Evolutionary conservation across 2,329 filamentous ascomycete species (phyloP), one percentile per base, ranked within the genome.

Genomic region (Gaeumannomyces sp.): DNA sequence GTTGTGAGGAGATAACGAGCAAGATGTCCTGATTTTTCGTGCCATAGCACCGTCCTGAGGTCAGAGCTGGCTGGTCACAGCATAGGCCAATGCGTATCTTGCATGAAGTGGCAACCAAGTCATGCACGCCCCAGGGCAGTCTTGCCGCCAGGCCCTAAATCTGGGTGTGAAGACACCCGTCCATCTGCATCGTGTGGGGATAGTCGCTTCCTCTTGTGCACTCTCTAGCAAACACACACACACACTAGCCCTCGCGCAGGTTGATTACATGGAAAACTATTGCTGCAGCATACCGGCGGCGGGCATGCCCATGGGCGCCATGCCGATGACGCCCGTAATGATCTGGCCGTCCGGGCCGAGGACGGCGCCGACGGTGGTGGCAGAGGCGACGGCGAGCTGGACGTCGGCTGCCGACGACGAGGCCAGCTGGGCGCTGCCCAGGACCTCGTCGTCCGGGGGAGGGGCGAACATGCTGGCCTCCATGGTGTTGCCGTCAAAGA

Each of bases 401-500:
- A 65, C 62, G 13, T 61, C 66, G 38, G 58, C 62, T 16, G 65
- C 65, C 28, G 67, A 35, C 56, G 60, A 60, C 38, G 65, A 57
- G 31, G 71, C 68, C n/a, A 86, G 76, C 69, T 83, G 77, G 27
- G 74, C 76, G 29, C 77, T 75, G 58, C 85, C 86, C 16, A 88
- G 78, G 28, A 73, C 73, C 31, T 83, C 84, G 64, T 87, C 83
- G 64, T 86, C 83, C 0, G 92, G 91, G 73, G 96, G 92, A 58
- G 98, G 80, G 2, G 92, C 84, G 74, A 95, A 97, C 69, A 95
- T 88, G 2, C 87, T 87, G 0, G 90, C 91, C 69, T 91, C 85
- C 76, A 91, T 90, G 60, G 83, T 85, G 70, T 92, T 90, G 19
- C 93, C 93, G 74, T 98, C 93, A 72, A 98, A 97, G 27, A 98